These are phyloP conservation scores for Falciphora oryzae DNA, from an alignment of 2,329 filamentous ascomycete genomes.

Conservation along the genomic window DNA sequence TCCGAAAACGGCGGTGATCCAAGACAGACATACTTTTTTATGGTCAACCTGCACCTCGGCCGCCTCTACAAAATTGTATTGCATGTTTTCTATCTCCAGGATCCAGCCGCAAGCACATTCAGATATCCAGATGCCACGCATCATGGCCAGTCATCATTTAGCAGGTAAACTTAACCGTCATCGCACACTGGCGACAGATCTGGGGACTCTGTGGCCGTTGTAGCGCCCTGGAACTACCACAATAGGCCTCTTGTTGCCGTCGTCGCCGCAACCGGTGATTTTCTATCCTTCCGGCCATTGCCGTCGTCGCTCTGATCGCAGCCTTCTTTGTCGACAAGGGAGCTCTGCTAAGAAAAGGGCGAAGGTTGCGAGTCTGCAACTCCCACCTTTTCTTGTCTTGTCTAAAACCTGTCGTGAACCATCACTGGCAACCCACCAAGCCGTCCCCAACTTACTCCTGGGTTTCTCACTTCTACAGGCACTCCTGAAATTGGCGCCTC, in stretches of 20 bases:
- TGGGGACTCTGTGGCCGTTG: neutral
- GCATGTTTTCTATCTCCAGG: neutral
- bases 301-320: neutral
- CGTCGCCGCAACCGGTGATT: neutral
- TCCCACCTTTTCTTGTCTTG: too few relatives aligned
- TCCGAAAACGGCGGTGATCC: neutral
- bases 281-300: neutral
- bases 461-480: neutral
- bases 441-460: neutral
- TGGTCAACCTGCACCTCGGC: too few relatives aligned
- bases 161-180: neutral
- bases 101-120: too few relatives aligned
- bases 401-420: neutral
- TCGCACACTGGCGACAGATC: neutral
- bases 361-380: neutral
- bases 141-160: neutral
- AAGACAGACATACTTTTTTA: neutral
- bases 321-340: neutral
- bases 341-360: neutral
- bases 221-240: neutral
- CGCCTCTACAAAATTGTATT: neutral
- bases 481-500: neutral
- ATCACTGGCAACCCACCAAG: neutral
- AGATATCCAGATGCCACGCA: neutral
- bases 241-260: neutral